Base-by-base conservation (phyloP, 345 rosid species). In the Corchorus capsularis region DNA sequence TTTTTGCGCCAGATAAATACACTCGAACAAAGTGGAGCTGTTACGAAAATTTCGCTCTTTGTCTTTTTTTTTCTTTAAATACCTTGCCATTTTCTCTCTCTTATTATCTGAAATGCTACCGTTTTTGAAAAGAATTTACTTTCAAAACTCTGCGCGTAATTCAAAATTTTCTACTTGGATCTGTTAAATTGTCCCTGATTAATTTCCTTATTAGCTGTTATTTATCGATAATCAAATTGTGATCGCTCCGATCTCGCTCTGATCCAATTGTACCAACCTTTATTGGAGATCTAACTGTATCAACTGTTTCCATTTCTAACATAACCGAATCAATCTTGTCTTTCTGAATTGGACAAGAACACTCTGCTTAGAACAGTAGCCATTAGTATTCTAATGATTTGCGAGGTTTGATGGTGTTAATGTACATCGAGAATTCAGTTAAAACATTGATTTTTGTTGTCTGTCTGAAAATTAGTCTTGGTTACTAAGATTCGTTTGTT, bases 151-250 rank as follows among this genome's bases (percentile, higher is more conserved):
- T 55, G 63, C 17, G n/a, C 13, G 8, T 34, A 39, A 39, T 37
- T 39, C 5, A 19, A 54, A 20, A 7, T 41, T 50, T 68, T 64
- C 55, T 62, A 13, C 14, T 71, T 74, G 64, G 79, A 79, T 79
- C 73, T 70, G 54, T 71, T 47, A 5, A 37, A 8, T 64, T 56
- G 16, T 64, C 16, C 3, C 5, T 27, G 78, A 39, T 4, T 46
- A 56, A 22, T 68, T 65, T 72, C 52, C 45, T 34, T 60, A 16
- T 56, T 60, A 43, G 45, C 41, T 60, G 55, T 45, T 27, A 45
- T 41, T 57, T 22, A 50, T 63, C 56, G 63, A 12, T 22, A 27
- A 52, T 5, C 35, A 49, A 45, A 27, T 41, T 6, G 45, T 17
- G 69, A 74, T 49, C 37, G 15, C 3, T 47, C 17, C 20, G 57